Evolutionary conservation across 2,329 filamentous ascomycete genomes (phyloP).

Genomic region (Magnaporthiopsis poae): DNA sequence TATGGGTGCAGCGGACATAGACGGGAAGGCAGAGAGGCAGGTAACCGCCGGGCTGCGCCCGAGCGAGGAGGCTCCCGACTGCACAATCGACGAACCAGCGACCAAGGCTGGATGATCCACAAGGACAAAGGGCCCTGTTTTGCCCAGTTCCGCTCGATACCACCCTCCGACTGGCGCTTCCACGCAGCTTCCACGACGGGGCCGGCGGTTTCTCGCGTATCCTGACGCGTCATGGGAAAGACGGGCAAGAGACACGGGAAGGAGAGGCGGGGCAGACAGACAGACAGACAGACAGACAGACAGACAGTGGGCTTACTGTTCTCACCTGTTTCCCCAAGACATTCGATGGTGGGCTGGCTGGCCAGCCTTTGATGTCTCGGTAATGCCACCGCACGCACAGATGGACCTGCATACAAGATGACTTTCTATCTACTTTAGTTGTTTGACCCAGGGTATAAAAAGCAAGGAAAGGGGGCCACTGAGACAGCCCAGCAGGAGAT

Average conservation of each 20-base stretch:
- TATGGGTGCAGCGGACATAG: no score
- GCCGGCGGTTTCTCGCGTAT: not conserved
- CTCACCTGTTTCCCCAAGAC: not conserved
- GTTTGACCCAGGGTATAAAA: not conserved
- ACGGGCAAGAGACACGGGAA: not conserved
- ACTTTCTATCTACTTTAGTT: not conserved
- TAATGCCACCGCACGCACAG: not conserved
- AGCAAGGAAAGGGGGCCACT: not conserved
- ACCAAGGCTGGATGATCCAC: not conserved
- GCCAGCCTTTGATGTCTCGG: not conserved
- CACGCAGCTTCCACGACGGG: not conserved
- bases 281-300: not conserved
- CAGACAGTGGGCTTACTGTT: not conserved
- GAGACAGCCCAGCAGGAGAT: not conserved
- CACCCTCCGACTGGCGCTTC: not conserved
- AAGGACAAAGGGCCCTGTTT: not conserved
- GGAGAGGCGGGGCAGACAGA: not conserved
- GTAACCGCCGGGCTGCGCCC: not conserved
- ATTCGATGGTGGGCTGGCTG: not conserved
- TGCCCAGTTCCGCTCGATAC: no score
- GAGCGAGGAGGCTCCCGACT: not conserved
- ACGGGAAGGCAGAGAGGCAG: not conserved
- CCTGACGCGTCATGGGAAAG: not conserved
- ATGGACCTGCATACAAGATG: not conserved
- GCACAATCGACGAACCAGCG: not conserved